Conservation (phyloP, 2,329 filamentous ascomycete species). For the Aspergillus cejpii region DNA sequence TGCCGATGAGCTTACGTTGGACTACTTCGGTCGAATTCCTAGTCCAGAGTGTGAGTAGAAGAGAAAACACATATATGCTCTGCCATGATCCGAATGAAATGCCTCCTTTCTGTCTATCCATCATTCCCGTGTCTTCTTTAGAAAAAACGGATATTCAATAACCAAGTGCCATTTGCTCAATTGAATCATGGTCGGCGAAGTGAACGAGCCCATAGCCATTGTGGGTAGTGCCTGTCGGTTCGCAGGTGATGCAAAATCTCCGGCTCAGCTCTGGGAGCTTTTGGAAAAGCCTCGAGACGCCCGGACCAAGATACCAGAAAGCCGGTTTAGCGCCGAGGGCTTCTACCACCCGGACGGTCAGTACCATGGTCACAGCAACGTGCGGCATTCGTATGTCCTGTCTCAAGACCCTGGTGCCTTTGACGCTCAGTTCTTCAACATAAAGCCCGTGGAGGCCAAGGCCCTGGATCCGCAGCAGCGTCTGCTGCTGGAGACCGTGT, state of each 20-base stretch:
- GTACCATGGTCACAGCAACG: slow-evolving; percentile 3
- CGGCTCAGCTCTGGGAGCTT: slow-evolving; percentile 9
- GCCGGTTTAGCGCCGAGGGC: neutral
- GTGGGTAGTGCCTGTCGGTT: slow-evolving; percentile 10
- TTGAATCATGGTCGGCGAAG: too few species aligned
- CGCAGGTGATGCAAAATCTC: slow-evolving; percentile 3
- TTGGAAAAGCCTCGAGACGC: slow-evolving; percentile 2
- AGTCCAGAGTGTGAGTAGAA: too few species aligned
- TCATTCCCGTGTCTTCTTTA: too few species aligned
- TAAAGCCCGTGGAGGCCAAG: slow-evolving; percentile 5
- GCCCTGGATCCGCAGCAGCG: slow-evolving; percentile 12
- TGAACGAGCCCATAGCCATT: slow-evolving; percentile 11
- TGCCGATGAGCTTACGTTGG: too few species aligned
- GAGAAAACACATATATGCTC: too few species aligned
- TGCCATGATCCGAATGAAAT: too few species aligned
- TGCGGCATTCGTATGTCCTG: slow-evolving; percentile 1
- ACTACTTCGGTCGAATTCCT: too few species aligned
- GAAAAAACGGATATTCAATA: too few species aligned
- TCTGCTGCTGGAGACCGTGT: slow-evolving; percentile 7
- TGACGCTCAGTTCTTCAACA: slow-evolving; percentile 9
- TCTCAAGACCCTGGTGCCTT: slow-evolving; percentile 1
- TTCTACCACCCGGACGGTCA: slow-evolving; percentile 6
- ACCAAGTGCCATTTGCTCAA: too few species aligned
- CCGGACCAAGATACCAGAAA: neutral
- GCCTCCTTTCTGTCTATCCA: too few species aligned